A percentile compares a stretch with the other conserved stretches of the same genome.
These are phyloP conservation scores for Ogataea trehaloabstinens DNA, from an alignment of 805 yeast species.

Conservation along the genomic window DNA sequence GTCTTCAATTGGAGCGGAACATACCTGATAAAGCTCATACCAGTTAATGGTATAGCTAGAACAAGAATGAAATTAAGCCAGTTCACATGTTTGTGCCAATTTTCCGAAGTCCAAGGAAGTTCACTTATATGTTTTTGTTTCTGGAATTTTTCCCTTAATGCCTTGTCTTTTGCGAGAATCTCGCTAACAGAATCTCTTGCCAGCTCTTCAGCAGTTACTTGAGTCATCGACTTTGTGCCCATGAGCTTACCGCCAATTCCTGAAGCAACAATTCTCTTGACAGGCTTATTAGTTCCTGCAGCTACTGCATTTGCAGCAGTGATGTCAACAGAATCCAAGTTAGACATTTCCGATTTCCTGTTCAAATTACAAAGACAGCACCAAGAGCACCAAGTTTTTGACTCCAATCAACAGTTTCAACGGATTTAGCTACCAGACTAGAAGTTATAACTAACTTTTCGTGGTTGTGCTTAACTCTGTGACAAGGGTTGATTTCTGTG, in stretches of 20 bases:
- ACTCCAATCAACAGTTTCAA: no score
- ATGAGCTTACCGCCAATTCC: slow-evolving; percentile 71
- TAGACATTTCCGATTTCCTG: no score
- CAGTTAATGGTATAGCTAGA: slow-evolving; percentile 55
- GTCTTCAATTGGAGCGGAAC: slow-evolving; percentile 53
- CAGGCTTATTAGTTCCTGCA: slow-evolving; percentile 72
- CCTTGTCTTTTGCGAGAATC: slow-evolving; percentile 43
- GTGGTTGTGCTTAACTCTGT: no score
- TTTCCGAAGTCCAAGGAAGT: slow-evolving; percentile 69
- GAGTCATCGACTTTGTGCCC: slow-evolving; percentile 76
- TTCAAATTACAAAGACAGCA: no score
- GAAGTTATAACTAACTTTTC: no score
- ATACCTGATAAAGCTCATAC: slow-evolving; percentile 42
- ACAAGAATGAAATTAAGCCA: slow-evolving; percentile 75
- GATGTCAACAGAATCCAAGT: slow-evolving; percentile 50
- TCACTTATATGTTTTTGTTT: slow-evolving; percentile 64
- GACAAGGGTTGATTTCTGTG: no score
- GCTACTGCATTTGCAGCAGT: slow-evolving; percentile 75
- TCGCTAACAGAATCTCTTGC: slow-evolving; percentile 51
- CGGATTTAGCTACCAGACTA: no score
- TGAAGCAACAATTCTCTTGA: slow-evolving; percentile 73
- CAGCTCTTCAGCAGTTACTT: slow-evolving; percentile 62
- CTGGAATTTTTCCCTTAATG: slow-evolving; percentile 39
- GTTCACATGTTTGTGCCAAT: slow-evolving; percentile 74
- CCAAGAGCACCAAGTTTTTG: no score